Conservation (phyloP, 2,329 filamentous ascomycete species). For the Pseudocercospora eumusae region DNA sequence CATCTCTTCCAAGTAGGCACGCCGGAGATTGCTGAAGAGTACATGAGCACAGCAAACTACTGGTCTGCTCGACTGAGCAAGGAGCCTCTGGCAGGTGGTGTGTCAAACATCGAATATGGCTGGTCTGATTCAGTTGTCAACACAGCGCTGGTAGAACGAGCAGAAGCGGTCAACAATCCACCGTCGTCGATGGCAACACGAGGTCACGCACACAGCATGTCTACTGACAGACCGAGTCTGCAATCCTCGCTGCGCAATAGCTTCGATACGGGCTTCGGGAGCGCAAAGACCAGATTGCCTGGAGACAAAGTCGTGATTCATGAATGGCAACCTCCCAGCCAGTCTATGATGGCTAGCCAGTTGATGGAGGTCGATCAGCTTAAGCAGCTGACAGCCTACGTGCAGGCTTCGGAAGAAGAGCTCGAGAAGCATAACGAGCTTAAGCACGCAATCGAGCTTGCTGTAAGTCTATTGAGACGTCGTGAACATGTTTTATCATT, state of each 20-base stretch:
- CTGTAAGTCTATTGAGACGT: conserved; percentile 52
- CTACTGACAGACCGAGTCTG: conserved; percentile 37
- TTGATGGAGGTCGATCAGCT: conserved; percentile 80
- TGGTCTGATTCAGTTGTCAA: conserved; percentile 86
- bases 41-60: conserved; percentile 92
- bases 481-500: neutral
- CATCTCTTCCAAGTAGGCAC: conserved; percentile 99
- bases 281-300: conserved; percentile 64
- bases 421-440: conserved; percentile 85
- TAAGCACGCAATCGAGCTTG: conserved; percentile 80
- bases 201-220: conserved; percentile 32
- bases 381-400: conserved; percentile 71
- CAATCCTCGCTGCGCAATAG: conserved; percentile 60
- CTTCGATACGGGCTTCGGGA: conserved; percentile 54
- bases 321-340: conserved; percentile 85
- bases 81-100: conserved; percentile 85
- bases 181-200: conserved; percentile 38
- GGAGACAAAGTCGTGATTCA: conserved; percentile 82
- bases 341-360: conserved; percentile 83
- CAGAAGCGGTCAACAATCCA: conserved; percentile 32
- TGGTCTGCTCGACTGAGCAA: conserved; percentile 95
- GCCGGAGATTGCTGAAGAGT: conserved; percentile 89
- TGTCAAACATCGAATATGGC: conserved; percentile 96
- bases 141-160: conserved; percentile 44
- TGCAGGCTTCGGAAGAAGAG: conserved; percentile 82